Base-by-base conservation (phyloP, 164 flowering plant genomes). In the Macadamia tetraphylla region DNA sequence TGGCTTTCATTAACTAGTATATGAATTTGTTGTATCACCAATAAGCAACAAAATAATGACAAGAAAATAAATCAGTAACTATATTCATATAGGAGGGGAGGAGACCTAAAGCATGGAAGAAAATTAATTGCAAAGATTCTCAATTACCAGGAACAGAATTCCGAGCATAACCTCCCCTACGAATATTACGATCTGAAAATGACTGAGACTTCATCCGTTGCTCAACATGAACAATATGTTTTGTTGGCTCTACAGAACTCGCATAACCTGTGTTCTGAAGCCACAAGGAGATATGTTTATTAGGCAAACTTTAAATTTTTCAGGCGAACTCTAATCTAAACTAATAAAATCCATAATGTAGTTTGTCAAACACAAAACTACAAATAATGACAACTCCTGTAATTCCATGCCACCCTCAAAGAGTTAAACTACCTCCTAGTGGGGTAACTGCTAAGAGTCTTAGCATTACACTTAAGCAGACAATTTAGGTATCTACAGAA, bases 151-250 rank as follows among this genome's bases (percentile, higher is more conserved):
- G 77, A 44, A 73, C 56, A 73, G 69, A 23, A 78, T 69, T 84
- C 31, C 85, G 90, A 68, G 60, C 62, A 73, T 77, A 79, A 44
- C 82, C 82, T 63, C 85, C 83, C 73, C 82, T 82, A 65, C 83
- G 83, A 77, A 60, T 78, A 81, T 82, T 85, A 63, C 75, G 90
- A 60, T 87, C 90, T 74, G 79, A 52, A 62, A 35, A 55, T 60
- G 80, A 46, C 42, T 69, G 73, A 66, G 63, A 51, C 23, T 62
- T 81, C 30, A 60, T 43, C 53, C 29, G 70, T 62, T 75, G 78
- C 44, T 69, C 70, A 31, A 46, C 63, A 52, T 67, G 74, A 70
- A 85, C 94, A 42, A 64, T 31, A 53, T 62, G 78, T 67, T 73
- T 84, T 66, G 79, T 76, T 44, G 81, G 67, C 48, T 82, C 90